Evolutionary conservation across 306 rosid species (phyloP).

Genomic region (Cucurbita pepo): DNA sequence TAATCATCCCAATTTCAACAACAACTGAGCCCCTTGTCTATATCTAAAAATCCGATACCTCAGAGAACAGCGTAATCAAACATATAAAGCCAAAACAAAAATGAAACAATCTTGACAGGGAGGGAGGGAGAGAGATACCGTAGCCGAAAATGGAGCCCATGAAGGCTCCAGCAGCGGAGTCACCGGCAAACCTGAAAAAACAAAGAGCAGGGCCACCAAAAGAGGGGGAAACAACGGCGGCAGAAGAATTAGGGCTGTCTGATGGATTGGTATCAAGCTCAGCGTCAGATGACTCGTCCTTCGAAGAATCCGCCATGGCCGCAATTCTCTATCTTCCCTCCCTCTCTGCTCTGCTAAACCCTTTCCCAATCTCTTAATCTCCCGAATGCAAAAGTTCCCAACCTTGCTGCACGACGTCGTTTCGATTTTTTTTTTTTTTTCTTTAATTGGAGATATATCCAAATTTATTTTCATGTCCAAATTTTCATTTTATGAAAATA

Average conservation of each 20-base stretch:
- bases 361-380: background rate
- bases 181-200: conserved; percentile 53
- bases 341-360: background rate
- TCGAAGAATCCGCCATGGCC: conserved; percentile 46
- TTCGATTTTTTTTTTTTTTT: no score
- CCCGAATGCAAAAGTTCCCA: background rate
- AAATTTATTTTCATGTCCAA: no score
- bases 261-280: conserved; percentile 10
- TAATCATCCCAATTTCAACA: background rate
- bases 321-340: background rate
- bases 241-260: conserved; percentile 27
- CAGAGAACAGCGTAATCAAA: no score
- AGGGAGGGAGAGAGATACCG: conserved; percentile 22
- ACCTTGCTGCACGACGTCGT: background rate
- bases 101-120: background rate
- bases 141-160: conserved; percentile 97
- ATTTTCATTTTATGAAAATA: no score
- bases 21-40: background rate
- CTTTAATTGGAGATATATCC: no score
- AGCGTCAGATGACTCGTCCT: conserved; percentile 18
- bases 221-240: conserved; percentile 27
- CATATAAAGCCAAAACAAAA: background rate
- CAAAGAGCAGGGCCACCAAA: conserved; percentile 44
- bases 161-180: conserved; percentile 73
- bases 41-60: no score